Percentiles rank a stretch among this genome's conserved stretches.
Conservation (phyloP, 768 basidiomycete genomes). For the Russula emetica region DNA sequence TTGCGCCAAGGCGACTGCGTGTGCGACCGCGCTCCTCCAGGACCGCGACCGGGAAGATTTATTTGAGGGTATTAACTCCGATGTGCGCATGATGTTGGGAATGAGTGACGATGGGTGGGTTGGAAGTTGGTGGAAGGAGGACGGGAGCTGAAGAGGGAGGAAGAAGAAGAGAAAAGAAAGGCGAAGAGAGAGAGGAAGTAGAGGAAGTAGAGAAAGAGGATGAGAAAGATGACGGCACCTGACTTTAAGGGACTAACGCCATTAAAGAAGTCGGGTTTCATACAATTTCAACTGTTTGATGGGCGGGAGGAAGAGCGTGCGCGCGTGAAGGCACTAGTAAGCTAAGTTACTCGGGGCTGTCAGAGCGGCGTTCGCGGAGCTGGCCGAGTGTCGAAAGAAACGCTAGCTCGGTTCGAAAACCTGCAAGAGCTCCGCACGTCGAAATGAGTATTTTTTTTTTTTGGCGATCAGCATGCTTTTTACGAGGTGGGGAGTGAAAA, state of each 20-base stretch:
- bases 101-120: background rate
- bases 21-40: slow-evolving; percentile 19
- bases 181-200: too few relatives aligned
- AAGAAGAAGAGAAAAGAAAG: background rate
- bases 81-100: background rate
- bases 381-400: too few relatives aligned
- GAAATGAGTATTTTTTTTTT: too few relatives aligned
- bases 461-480: too few relatives aligned
- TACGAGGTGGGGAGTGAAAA: too few relatives aligned
- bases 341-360: too few relatives aligned
- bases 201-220: background rate
- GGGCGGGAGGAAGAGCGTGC: background rate
- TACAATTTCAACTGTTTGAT: too few relatives aligned
- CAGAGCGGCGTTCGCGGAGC: background rate
- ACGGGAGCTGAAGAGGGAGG: background rate
- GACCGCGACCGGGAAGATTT: background rate
- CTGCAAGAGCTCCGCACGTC: too few relatives aligned
- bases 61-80: background rate
- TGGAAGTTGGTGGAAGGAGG: background rate
- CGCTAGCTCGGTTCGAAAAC: too few relatives aligned
- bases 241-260: background rate
- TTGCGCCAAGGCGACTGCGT: slow-evolving; percentile 10
- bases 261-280: background rate
- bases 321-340: background rate
- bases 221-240: background rate